A percentile compares a stretch with the other conserved stretches of the same genome.
Conservation (phyloP, 176 grass and related monocot genomes). For the Carex pumila region DNA sequence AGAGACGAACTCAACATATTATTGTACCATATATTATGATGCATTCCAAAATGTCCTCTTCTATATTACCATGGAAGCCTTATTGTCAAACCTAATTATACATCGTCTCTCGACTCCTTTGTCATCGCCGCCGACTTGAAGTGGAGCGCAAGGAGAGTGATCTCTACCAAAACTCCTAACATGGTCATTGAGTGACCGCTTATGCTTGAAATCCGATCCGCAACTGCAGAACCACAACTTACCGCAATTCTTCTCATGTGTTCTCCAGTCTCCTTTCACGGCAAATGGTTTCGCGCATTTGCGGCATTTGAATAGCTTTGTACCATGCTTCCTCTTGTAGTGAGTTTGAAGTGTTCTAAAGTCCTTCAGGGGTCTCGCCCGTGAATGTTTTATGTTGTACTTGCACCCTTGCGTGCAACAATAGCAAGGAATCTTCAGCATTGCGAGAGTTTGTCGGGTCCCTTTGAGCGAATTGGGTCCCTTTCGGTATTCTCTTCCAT, state of each 20-base stretch:
- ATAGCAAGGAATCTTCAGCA: constrained; percentile 95
- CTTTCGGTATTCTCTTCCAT: constrained; percentile 90
- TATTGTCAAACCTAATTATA: constrained; percentile 47
- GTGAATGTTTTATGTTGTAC: constrained; percentile 71
- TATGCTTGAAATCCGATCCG: constrained; percentile 96
- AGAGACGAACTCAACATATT: not conserved
- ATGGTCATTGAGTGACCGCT: constrained; percentile 92
- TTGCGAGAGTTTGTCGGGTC: constrained; percentile 44
- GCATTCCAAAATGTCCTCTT: not conserved
- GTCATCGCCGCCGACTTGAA: constrained; percentile 4
- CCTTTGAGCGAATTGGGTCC: constrained; percentile 87
- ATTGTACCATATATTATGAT: not conserved
- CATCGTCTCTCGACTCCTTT: constrained; percentile 6
- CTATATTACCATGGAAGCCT: not conserved
- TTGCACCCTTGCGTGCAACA: constrained; percentile 85
- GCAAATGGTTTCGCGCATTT: constrained; percentile 92
- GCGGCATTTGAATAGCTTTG: constrained; percentile 76
- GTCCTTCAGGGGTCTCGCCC: constrained; percentile 79
- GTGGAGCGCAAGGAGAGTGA: constrained; percentile 31
- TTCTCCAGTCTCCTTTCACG: constrained; percentile 97
- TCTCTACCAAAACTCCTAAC: constrained; percentile 63
- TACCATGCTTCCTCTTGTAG: constrained; percentile 94
- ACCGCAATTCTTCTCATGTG: constrained; percentile 99
- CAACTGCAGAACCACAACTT: constrained; percentile 88
- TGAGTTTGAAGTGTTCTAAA: constrained; percentile 97